Percentiles rank a stretch among this genome's conserved stretches.
These are phyloP conservation scores for Phytophthora pluvialis DNA, from an alignment of 352 stramenopile species.

Conservation along the genomic window DNA sequence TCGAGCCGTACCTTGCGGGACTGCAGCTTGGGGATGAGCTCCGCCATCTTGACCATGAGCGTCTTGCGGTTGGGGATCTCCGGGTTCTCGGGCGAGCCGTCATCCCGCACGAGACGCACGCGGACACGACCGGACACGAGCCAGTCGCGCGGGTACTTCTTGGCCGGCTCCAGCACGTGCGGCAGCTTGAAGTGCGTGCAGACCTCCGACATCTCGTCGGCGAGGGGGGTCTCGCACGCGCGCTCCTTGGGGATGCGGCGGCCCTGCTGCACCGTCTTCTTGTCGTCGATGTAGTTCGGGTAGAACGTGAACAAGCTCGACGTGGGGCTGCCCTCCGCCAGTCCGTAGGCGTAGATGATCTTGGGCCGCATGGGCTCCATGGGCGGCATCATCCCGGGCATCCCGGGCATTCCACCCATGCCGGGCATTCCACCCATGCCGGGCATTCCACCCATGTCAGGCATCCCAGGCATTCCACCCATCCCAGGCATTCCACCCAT, in stretches of 20 bases:
- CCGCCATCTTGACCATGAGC: conserved; percentile 88
- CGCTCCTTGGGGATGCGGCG: conserved; percentile 72
- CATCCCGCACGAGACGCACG: conserved; percentile 67
- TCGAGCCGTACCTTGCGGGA: conserved; percentile 79
- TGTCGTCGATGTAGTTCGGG: conserved; percentile 87
- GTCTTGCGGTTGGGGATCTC: conserved; percentile 77
- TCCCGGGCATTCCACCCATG: conserved; percentile 56
- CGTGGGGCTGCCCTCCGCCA: conserved; percentile 61
- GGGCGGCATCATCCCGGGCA: conserved; percentile 48
- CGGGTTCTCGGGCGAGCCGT: conserved; percentile 69
- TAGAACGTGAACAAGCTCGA: conserved; percentile 82
- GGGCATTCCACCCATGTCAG: conserved; percentile 46
- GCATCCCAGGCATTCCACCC: conserved; percentile 50
- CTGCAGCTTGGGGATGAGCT: conserved; percentile 87
- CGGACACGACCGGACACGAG: conserved; percentile 73
- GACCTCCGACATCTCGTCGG: conserved; percentile 86
- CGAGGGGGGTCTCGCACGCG: conserved; percentile 73
- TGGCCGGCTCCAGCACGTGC: conserved; percentile 81
- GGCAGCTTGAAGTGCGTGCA: conserved; percentile 83
- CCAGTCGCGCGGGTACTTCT: conserved; percentile 87
- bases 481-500: conserved; percentile 56
- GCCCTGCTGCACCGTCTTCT: conserved; percentile 84
- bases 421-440: conserved; percentile 47
- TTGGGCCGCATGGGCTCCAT: conserved; percentile 66
- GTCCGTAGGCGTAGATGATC: conserved; percentile 70